Evolutionary conservation across 73 alveolate species (phyloP).

Genomic region (Stentor coeruleus): DNA sequence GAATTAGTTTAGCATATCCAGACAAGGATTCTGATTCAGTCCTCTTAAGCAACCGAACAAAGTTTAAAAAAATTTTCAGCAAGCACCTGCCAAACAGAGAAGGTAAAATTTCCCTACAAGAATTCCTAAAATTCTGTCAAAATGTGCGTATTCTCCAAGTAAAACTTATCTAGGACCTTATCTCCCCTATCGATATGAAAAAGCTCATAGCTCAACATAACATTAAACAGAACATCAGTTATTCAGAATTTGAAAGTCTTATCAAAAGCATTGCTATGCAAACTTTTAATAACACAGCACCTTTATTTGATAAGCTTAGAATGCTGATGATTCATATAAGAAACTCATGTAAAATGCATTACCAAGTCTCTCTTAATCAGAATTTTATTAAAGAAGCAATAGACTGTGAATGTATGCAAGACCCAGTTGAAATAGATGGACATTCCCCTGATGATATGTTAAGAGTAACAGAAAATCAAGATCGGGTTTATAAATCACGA

Average conservation of each 20-base stretch:
- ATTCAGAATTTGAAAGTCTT: neutral
- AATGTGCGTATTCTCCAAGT: conserved; percentile 21
- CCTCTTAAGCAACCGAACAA: neutral
- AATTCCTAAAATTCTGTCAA: neutral
- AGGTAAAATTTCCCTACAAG: conserved; percentile 1
- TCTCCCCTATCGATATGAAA: neutral
- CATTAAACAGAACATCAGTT: neutral
- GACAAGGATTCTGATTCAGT: conserved; percentile 20
- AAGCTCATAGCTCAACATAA: neutral
- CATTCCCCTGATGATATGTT: neutral
- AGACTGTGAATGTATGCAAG: neutral
- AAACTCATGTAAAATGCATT: conserved; percentile 24
- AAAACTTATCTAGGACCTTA: neutral
- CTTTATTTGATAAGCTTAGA: neutral
- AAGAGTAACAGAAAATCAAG: neutral
- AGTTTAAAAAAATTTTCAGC: conserved; percentile 8
- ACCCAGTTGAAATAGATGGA: neutral
- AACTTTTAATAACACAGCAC: conserved; percentile 16
- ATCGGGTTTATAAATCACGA: neutral
- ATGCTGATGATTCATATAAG: conserved; percentile 16
- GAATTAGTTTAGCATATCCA: neutral
- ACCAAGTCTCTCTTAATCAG: conserved; percentile 18
- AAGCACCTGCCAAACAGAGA: neutral
- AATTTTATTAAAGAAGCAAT: neutral
- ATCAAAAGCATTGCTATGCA: conserved; percentile 6